A percentile compares a stretch with the other conserved stretches of the same genome.
phyloP scores from a whole-genome alignment of 2,329 filamentous ascomycete genomes.

The Ophiostoma sp. region DNA sequence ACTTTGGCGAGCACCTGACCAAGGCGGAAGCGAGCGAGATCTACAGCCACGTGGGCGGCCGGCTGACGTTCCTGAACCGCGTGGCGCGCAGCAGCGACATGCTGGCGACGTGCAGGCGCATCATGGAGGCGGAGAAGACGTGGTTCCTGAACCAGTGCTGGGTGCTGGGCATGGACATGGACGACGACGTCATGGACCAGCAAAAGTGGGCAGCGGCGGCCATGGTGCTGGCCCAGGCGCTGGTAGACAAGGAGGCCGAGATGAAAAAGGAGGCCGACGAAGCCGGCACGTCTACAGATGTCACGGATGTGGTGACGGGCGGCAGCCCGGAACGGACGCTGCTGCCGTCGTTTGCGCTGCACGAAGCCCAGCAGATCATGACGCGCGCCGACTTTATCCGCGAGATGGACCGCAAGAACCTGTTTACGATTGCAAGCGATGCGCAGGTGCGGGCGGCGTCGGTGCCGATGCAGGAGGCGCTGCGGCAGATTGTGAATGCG shows the following conservation, averaged over 20 bases:
- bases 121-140: constrained; percentile 64
- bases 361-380: constrained; percentile 86
- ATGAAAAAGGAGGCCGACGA: not conserved
- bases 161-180: constrained; percentile 66
- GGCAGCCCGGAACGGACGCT: not conserved
- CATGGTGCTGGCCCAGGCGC: constrained; percentile 80
- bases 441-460: constrained; percentile 87
- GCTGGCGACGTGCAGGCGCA: constrained; percentile 64
- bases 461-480: constrained; percentile 93
- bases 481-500: constrained; percentile 72
- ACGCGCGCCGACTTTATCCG: constrained; percentile 93
- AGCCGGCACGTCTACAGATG: not conserved
- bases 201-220: constrained; percentile 93
- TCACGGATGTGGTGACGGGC: not conserved
- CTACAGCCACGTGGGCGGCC: constrained; percentile 81
- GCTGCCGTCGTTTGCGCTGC: constrained; percentile 73
- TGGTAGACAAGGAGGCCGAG: constrained; percentile 72
- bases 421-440: constrained; percentile 86
- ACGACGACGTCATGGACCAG: constrained; percentile 62
- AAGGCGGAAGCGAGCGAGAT: constrained; percentile 62
- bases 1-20: constrained; percentile 59
- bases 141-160: constrained; percentile 74
- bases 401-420: constrained; percentile 84
- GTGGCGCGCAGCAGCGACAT: constrained; percentile 85
- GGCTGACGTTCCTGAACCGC: constrained; percentile 79